Base-by-base conservation (phyloP, 148 eudicot genomes). In the Chenopodium album region DNA sequence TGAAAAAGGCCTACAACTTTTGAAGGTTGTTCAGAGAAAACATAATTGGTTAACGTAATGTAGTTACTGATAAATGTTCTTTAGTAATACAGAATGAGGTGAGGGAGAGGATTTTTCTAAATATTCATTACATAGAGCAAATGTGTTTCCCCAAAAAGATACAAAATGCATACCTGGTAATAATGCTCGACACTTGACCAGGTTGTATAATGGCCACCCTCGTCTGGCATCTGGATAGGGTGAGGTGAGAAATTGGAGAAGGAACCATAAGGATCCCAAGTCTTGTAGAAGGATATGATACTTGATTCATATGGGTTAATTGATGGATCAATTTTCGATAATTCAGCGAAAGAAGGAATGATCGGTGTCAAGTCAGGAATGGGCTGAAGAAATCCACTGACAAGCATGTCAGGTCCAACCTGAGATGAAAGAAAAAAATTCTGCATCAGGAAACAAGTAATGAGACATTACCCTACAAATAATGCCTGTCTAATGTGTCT, bases 161-260 rank as follows among this genome's bases (percentile, higher is more conserved):
- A 75, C 14, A 74, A 12, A 48, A 41, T 67, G 67, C 72, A 71
- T 78, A 96, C 99, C 97, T 96, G 99, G 86, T 96, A 96, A 90
- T 91, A 96, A 81, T 94, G 95, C 91, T 96, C 99, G n/a, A 94
- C 98, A 82, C 91, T 92, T 32, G 93, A 85, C 99, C 99, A 96
- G 66, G 83, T 88, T 74, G 80, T n/a, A 82, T 88, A 88, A 64
- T 87, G 82, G 65, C 95, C 95, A 72, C 71, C 87, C 81, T 91
- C 93, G 82, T 89, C 91, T 71, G 88, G 86, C 89, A 95, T 90
- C 79, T 81, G 88, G 85, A 95, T 91, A 63, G 97, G 92, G 88
- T 96, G 99, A 77, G 87, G 90, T 32, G 98, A 95, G 91, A 93
- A 95, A 87, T 95, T 95, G 66, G 98, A 95, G 80, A 95, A 93